Base-by-base conservation (phyloP, 768 basidiomycete genomes). In the Chalciporus pseudorubinellus region DNA sequence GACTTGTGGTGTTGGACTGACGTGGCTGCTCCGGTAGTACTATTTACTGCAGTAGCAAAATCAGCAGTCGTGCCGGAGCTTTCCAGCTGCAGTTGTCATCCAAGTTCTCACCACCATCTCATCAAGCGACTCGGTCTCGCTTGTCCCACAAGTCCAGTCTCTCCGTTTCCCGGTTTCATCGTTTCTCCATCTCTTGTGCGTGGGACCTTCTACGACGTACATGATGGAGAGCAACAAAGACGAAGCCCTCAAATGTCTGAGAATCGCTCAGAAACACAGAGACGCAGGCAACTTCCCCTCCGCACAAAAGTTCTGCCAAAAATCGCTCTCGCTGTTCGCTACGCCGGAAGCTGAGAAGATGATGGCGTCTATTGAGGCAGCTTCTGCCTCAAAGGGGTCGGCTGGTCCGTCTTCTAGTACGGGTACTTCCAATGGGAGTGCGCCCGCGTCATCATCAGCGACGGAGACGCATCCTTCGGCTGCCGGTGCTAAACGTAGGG, bases 181-280 rank as follows among this genome's bases (percentile, higher is more conserved):
- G 39, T 47, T 51, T 24, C 38, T 55, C 26, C 46, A 46, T 52
- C 51, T 39, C 48, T 55, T 4, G 59, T 48, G 44, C 22, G 46
- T 31, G 36, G 29, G 11, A 3, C n/a, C 42, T 18, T 46, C 19
- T 48, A 36, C 34, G n/a, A 36, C 44, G 51, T 51, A 44, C 57
- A 50, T 31, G 46, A 89, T 90, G 88, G 88, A 89, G 69, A 85
- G 86, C 70, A 95, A 95, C 77, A 90, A 83, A 59, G 92, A 95
- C 65, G 92, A 95, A 70, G 92, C 92, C 31, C 68, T 87, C 51
- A 84, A 87, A 60, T 92, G 90, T 65, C 78, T 95, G 45, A 66
- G 72, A 43, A 90, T 97, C 56, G 87, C 94, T 3, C 82, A 84
- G 63, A 81, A 81, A 61, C 85, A 94, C 67, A 77, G 81, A 54